phyloP scores from a whole-genome alignment of 2,329 filamentous ascomycete genomes.

The Diaporthe citrichinensis region DNA sequence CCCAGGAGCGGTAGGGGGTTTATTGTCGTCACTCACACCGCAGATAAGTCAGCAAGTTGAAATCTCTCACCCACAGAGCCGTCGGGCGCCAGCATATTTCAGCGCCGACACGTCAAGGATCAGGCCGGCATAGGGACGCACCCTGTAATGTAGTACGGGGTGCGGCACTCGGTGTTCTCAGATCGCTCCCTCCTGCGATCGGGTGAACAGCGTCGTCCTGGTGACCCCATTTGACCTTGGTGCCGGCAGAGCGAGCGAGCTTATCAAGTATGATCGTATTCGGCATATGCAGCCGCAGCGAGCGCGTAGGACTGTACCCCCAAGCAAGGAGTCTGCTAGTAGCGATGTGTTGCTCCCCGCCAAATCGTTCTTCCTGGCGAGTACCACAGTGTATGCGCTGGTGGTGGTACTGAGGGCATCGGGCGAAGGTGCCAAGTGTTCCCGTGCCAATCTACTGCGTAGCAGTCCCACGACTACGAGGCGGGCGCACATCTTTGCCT shows the following conservation, averaged over 20 bases:
- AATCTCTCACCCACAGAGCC: background rate
- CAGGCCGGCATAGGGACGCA: background rate
- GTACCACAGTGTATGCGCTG: background rate
- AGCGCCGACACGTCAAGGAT: background rate
- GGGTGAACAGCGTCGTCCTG: background rate
- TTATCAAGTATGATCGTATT: background rate
- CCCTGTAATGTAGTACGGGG: background rate
- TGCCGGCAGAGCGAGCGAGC: background rate
- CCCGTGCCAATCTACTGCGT: slow-evolving; percentile 6
- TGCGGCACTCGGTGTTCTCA: slow-evolving; percentile 7
- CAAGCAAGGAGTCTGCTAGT: background rate
- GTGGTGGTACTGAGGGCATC: background rate
- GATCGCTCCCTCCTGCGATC: background rate
- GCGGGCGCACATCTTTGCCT: slow-evolving; percentile 28
- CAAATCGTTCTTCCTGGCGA: background rate
- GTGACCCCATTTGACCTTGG: background rate
- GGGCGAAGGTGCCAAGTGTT: slow-evolving; percentile 6
- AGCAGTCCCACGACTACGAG: background rate
- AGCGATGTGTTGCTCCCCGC: background rate
- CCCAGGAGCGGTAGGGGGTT: background rate
- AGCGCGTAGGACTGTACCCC: too few species aligned
- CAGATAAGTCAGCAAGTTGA: background rate
- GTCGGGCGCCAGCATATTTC: background rate
- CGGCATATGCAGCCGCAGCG: background rate
- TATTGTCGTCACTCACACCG: background rate